Evolutionary conservation across 345 rosid species (phyloP).

Genomic region (Carallia pectinifolia): DNA sequence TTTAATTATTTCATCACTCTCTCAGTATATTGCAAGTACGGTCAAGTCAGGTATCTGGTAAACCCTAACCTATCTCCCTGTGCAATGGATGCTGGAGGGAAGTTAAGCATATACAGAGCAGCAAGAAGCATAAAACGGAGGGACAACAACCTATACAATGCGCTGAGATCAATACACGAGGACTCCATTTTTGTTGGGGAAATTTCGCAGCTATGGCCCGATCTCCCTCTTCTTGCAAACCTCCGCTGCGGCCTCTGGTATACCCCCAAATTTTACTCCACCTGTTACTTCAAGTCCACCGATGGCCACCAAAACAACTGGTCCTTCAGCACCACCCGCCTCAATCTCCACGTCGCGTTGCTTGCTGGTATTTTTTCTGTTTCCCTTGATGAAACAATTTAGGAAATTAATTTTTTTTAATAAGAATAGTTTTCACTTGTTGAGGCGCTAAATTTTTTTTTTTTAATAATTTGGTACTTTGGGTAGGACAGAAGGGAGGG

Average conservation of each 20-base stretch:
- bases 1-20: too few species aligned
- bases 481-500: slow-evolving; percentile 86
- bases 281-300: slow-evolving; percentile 97
- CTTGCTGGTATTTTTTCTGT: slow-evolving; percentile 50
- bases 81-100: slow-evolving; percentile 29
- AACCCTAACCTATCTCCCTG: neutral
- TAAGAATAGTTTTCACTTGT: too few species aligned
- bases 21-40: too few species aligned
- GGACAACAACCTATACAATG: slow-evolving; percentile 76
- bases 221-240: slow-evolving; percentile 75
- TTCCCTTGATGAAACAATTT: neutral
- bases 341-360: slow-evolving; percentile 78
- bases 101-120: slow-evolving; percentile 77
- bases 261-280: slow-evolving; percentile 52
- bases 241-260: slow-evolving; percentile 99
- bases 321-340: slow-evolving; percentile 82
- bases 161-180: slow-evolving; percentile 72
- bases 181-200: slow-evolving; percentile 84
- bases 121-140: slow-evolving; percentile 68
- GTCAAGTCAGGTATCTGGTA: neutral
- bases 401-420: too few species aligned
- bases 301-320: slow-evolving; percentile 89
- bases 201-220: slow-evolving; percentile 81
- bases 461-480: neutral
- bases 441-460: neutral